Base-by-base conservation (phyloP, 208 protist species). In the Trypanosoma mega region DNA sequence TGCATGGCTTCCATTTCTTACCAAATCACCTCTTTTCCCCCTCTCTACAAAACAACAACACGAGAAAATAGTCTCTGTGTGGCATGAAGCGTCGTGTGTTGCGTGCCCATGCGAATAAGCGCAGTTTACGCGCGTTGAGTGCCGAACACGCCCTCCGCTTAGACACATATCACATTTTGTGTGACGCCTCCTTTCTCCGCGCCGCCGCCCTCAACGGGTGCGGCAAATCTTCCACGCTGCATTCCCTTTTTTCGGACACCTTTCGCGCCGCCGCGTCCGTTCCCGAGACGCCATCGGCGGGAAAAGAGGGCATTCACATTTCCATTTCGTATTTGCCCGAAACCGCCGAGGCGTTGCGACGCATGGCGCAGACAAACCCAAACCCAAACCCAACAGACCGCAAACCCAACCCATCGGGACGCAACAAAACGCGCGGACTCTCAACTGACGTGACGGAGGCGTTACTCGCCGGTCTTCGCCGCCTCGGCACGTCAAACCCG, bases 21-120 rank as follows among this genome's bases (percentile, higher is more conserved):
- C n/a, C n/a, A n/a, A n/a, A n/a, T n/a, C n/a, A n/a, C n/a, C n/a
- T n/a, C n/a, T n/a, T n/a, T n/a, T n/a, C n/a, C n/a, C n/a, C n/a
- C n/a, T n/a, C n/a, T n/a, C n/a, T n/a, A n/a, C n/a, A n/a, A n/a
- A n/a, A 39, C 12, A 12, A 16, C 34, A 12, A 39, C 12, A 39
- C 34, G 34, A 12, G 12, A n/a, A 12, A 34, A 24, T 4, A 31
- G 27, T 16, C 7, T 33, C 8, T 5, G 11, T 6, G 48, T 53
- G 24, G 3, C 7, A 93, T 93, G 87, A 93, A 93, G 73, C 74
- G 87, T 23, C 67, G 87, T 36, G 87, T 93, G 14, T 66, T 81
- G 20, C 87, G 87, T 23, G 79, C 77, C 26, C 87, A 93, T 65
- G 73, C 72, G 24, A 93, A 93, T 72, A 93, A 93, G 76, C 74